These are phyloP conservation scores for Chenopodium berlandieri DNA, from an alignment of 148 eudicot species.

Conservation along the genomic window DNA sequence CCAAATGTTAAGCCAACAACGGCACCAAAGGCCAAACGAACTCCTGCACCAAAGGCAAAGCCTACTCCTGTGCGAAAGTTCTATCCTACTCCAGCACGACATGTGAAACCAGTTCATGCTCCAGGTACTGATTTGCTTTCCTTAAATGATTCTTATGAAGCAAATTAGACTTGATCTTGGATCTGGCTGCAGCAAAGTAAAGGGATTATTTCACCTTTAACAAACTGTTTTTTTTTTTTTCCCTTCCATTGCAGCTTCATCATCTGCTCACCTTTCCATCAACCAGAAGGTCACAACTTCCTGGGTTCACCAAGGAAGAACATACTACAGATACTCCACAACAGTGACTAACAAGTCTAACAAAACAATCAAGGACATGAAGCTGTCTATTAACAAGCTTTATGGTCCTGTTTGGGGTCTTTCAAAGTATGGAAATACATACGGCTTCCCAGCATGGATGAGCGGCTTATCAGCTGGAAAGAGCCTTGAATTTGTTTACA, in stretches of 20 bases:
- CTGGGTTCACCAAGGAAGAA: slow-evolving; percentile 63
- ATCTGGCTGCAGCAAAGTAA: neutral
- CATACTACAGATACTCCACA: slow-evolving; percentile 78
- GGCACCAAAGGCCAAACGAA: slow-evolving; percentile 4
- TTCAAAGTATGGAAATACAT: slow-evolving; percentile 51
- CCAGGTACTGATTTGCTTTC: slow-evolving; percentile 41
- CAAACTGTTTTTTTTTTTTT: slow-evolving; percentile 2
- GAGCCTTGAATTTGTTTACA: slow-evolving; percentile 82
- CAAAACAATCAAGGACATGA: slow-evolving; percentile 58
- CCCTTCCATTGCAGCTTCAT: slow-evolving; percentile 39
- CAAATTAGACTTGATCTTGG: neutral
- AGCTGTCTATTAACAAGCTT: slow-evolving; percentile 59
- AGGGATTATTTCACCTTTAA: neutral
- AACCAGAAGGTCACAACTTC: slow-evolving; percentile 62
- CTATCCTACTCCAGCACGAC: slow-evolving; percentile 38
- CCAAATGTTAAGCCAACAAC: slow-evolving; percentile 44
- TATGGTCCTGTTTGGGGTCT: slow-evolving; percentile 95
- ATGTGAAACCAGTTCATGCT: slow-evolving; percentile 36
- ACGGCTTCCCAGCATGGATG: slow-evolving; percentile 73
- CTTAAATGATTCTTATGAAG: neutral
- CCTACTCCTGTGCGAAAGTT: slow-evolving; percentile 39
- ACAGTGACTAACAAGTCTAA: slow-evolving; percentile 73
- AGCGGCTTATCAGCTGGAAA: slow-evolving; percentile 66
- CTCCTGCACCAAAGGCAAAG: slow-evolving; percentile 22
- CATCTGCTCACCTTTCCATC: slow-evolving; percentile 42